Evolutionary conservation across 2,329 filamentous ascomycete species (phyloP).

Genomic region (Cladophialophora immunda): DNA sequence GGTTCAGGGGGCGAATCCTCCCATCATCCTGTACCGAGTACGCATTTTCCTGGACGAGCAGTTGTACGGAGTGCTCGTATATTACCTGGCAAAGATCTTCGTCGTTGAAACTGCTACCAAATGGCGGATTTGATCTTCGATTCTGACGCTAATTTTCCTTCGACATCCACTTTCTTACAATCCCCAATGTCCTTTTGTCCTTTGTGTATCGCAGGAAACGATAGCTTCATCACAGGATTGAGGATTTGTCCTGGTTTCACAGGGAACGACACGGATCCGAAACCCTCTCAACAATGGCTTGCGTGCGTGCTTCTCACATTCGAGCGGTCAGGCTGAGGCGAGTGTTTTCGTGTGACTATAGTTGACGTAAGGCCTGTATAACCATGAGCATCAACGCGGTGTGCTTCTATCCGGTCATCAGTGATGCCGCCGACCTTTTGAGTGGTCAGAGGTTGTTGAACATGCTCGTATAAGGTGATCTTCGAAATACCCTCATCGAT

Average conservation of each 20-base stretch:
- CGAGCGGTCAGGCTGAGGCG: not conserved
- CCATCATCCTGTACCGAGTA: no score
- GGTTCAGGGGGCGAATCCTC: not conserved
- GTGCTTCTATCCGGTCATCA: not conserved
- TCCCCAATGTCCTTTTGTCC: not conserved
- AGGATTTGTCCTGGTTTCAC: not conserved
- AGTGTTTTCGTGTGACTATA: not conserved
- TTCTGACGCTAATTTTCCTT: not conserved
- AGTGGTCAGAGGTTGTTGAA: not conserved
- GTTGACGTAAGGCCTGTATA: not conserved
- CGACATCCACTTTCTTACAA: not conserved
- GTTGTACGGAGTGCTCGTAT: not conserved
- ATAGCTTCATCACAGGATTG: not conserved
- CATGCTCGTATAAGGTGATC: not conserved
- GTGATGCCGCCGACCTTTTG: not conserved
- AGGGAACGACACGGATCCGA: not conserved
- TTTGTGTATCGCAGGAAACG: not conserved
- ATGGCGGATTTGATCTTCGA: no score
- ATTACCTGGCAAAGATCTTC: not conserved
- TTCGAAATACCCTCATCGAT: not conserved
- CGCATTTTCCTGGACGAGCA: no score
- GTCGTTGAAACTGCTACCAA: no score
- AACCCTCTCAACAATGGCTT: not conserved
- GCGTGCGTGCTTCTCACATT: not conserved
- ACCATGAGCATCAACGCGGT: not conserved